A percentile compares a stretch with the other conserved stretches of the same genome.
phyloP scores from a whole-genome alignment of 169 alveolate genomes.

The Cryptosporidium ubiquitum region DNA sequence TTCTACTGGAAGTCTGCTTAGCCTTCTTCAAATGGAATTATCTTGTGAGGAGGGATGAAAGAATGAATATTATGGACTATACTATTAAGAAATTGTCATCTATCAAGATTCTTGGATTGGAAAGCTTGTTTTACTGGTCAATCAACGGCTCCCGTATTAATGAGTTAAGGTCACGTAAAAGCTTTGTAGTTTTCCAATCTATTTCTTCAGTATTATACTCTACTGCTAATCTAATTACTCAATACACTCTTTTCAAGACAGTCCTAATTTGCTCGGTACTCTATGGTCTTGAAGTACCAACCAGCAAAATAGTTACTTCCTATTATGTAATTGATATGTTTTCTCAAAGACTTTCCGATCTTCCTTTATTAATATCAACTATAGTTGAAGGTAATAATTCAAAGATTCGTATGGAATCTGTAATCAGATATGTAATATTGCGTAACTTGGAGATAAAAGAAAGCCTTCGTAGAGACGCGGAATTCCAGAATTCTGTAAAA shows the following conservation, averaged over 20 bases:
- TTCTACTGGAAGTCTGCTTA: slow-evolving; percentile 20
- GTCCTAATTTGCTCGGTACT: slow-evolving; percentile 13
- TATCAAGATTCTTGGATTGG: slow-evolving; percentile 44
- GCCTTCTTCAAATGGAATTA: slow-evolving; percentile 65
- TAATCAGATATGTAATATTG: slow-evolving; percentile 4
- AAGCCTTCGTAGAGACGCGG: background rate
- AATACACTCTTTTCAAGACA: slow-evolving; percentile 31
- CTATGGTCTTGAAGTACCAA: slow-evolving; percentile 36
- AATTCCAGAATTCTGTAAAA: background rate
- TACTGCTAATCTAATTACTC: slow-evolving; percentile 53
- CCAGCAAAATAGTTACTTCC: slow-evolving; percentile 46
- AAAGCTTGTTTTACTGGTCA: slow-evolving; percentile 31
- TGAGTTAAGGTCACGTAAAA: slow-evolving; percentile 38
- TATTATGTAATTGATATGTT: slow-evolving; percentile 52
- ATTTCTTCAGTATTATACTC: slow-evolving; percentile 66
- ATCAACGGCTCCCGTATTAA: slow-evolving; percentile 39
- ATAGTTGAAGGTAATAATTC: slow-evolving; percentile 67
- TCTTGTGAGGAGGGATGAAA: slow-evolving; percentile 42
- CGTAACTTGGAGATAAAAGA: slow-evolving; percentile 17
- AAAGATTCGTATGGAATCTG: slow-evolving; percentile 27
- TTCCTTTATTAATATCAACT: slow-evolving; percentile 56
- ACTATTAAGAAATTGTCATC: slow-evolving; percentile 34
- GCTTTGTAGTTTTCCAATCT: slow-evolving; percentile 36
- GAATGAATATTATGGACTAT: slow-evolving; percentile 58
- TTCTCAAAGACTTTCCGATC: slow-evolving; percentile 58